Percentiles rank a stretch among this genome's conserved stretches.
These are phyloP conservation scores for Spinacia oleracea DNA, from an alignment of 179 eudicot genomes.

Conservation along the genomic window DNA sequence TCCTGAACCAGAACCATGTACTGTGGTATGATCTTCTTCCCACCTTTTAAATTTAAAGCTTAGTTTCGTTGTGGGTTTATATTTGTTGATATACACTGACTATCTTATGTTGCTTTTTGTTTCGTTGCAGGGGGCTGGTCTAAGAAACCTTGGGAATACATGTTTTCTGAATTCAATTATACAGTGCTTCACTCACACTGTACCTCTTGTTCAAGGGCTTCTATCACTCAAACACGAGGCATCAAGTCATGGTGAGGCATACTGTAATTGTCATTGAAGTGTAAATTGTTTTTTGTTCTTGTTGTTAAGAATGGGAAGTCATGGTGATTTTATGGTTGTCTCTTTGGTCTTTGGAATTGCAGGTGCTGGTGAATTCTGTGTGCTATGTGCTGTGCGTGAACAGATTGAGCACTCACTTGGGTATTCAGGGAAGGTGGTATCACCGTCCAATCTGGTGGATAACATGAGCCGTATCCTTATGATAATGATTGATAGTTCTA, in stretches of 20 bases:
- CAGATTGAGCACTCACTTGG: constrained; percentile 50
- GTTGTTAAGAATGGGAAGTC: no score
- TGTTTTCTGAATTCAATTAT: constrained; percentile 83
- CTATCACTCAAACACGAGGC: constrained; percentile 35
- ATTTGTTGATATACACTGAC: background rate
- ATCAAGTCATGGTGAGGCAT: constrained; percentile 49
- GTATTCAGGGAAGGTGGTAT: constrained; percentile 36
- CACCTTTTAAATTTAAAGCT: background rate
- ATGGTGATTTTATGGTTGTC: background rate
- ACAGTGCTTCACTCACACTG: constrained; percentile 88
- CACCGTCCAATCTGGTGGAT: constrained; percentile 59
- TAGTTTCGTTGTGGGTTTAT: background rate
- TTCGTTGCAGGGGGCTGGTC: constrained; percentile 73
- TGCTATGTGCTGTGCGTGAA: constrained; percentile 57
- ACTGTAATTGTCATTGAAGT: no score
- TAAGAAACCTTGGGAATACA: constrained; percentile 78
- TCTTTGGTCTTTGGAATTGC: constrained; percentile 26
- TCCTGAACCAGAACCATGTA: constrained; percentile 28
- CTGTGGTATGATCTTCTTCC: constrained; percentile 41
- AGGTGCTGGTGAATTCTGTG: constrained; percentile 58
- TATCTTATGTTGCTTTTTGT: background rate
- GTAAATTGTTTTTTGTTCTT: background rate
- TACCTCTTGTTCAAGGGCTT: constrained; percentile 67
- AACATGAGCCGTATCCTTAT: constrained; percentile 73
- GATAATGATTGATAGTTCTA: background rate